phyloP scores from a whole-genome alignment of 305 asterid genomes.

The Fraxinus velutina region DNA sequence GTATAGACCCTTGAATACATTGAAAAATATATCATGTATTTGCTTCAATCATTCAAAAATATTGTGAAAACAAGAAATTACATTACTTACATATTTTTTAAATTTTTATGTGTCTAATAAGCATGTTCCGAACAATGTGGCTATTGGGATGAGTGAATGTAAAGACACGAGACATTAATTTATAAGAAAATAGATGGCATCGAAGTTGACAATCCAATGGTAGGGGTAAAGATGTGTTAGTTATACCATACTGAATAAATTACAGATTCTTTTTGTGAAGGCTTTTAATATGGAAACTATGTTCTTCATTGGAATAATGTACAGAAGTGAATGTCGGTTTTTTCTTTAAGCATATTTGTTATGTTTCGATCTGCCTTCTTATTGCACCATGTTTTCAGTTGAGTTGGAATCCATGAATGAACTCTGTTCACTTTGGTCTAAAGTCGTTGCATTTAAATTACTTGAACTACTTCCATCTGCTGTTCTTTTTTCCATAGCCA shows the following conservation, averaged over 20 bases:
- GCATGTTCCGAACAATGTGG: no score
- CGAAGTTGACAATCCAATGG: no score
- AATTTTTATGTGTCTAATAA: no score
- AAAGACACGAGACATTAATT: no score
- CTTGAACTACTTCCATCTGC: background rate
- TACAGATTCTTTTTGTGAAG: background rate
- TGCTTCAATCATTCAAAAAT: no score
- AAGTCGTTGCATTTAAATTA: background rate
- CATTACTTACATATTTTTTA: no score
- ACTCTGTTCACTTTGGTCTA: background rate
- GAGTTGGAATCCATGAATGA: background rate
- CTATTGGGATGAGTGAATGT: no score
- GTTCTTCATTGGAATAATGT: background rate
- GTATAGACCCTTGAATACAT: background rate
- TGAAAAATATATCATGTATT: no score
- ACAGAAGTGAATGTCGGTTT: background rate
- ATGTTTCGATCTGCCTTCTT: background rate
- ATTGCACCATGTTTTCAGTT: background rate
- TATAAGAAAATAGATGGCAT: no score
- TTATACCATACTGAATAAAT: background rate
- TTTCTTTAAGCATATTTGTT: background rate
- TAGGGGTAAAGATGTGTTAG: no score
- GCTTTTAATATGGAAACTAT: background rate
- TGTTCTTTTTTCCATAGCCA: background rate
- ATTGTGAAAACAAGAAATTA: no score